phyloP scores from a whole-genome alignment of 2,329 filamentous ascomycete genomes.

The Pyrenophora graminea region DNA sequence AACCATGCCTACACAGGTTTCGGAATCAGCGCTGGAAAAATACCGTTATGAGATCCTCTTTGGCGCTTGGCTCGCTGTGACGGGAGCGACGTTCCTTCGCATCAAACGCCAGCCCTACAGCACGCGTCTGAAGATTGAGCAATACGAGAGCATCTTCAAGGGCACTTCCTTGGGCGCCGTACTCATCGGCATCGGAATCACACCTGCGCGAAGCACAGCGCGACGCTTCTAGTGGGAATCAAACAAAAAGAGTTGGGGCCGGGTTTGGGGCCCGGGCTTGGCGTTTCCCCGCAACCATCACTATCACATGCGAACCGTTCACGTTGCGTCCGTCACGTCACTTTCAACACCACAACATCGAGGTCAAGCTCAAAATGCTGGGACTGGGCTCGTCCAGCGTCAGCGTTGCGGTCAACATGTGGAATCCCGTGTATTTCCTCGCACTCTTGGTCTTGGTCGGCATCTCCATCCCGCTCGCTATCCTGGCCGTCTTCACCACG shows the following conservation, averaged over 20 bases:
- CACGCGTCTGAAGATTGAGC: constrained; percentile 39
- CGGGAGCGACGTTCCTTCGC: constrained; percentile 40
- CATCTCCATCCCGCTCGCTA: constrained; percentile 46
- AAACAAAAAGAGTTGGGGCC: not conserved
- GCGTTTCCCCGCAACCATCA: constrained; percentile 11
- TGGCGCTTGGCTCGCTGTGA: constrained; percentile 33
- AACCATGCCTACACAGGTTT: constrained; percentile 19
- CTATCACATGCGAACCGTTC: constrained; percentile 26
- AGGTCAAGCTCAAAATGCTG: constrained; percentile 17
- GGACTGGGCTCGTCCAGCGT: constrained; percentile 16
- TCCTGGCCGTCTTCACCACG: constrained; percentile 48
- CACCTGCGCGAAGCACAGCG: constrained; percentile 25
- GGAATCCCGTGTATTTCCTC: constrained; percentile 41
- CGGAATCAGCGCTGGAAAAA: constrained; percentile 25
- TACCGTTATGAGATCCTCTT: constrained; percentile 41
- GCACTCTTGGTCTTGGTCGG: constrained; percentile 44
- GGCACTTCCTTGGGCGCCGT: constrained; percentile 38
- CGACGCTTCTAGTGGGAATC: constrained; percentile 20
- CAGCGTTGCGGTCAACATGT: constrained; percentile 24
- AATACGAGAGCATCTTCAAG: constrained; percentile 47
- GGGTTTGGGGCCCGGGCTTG: constrained; percentile 3
- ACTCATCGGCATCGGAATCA: constrained; percentile 31
- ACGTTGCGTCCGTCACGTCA: not conserved
- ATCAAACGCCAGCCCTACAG: constrained; percentile 43
- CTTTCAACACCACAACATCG: not conserved